Base-by-base conservation (phyloP, 2,329 filamentous ascomycete genomes). In the Penicillium sp. region DNA sequence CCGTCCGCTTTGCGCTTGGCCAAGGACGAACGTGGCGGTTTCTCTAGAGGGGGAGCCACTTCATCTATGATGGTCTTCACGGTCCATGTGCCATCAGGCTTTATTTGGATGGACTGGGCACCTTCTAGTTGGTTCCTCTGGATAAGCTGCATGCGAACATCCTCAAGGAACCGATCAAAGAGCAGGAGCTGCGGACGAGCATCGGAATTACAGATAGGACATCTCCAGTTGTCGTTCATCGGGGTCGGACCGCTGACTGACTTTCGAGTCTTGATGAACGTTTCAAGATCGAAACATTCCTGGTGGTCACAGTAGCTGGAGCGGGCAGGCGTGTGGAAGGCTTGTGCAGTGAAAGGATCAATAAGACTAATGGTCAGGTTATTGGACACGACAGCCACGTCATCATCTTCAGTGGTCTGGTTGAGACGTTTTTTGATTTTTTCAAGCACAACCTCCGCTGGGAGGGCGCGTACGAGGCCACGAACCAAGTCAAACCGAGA, bases 251-350 rank as follows among this genome's bases (percentile, higher is more conserved):
- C 73, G 5, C 79, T 77, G 41, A 70, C 75, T 23, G 69, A 73
- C 22, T 64, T 69, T 15, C 90, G 85, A 5, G 88, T 90, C 14
- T 79, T 73, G 8, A 99, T 81, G 77, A 90, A 97, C 1, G 84
- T 92, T 20, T 89, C 82, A 7, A 97, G 84, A 69, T 97, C 93
- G 69, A 97, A 97, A 69, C 92, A 96, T 68, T 97, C 90, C 33
- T 88, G 77, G 69, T 99, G 93, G 23, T 78, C 77, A 70, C 94
- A 99, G 3, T 72, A 64, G 7, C 67, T 76, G 25, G 90, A 86
- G 26, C 92, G 87, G 2, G 87, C 90, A 1, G 94, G 93, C 0
- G 82, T 79, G 5, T 82, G 77, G 69, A 89, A 92, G 11, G 94
- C 80, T 12, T 68, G 75, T 1, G 82, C 77, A 54, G 79, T 87